These are phyloP conservation scores for Alternaria consortialis DNA, from an alignment of 2,329 filamentous ascomycete genomes.

Conservation along the genomic window DNA sequence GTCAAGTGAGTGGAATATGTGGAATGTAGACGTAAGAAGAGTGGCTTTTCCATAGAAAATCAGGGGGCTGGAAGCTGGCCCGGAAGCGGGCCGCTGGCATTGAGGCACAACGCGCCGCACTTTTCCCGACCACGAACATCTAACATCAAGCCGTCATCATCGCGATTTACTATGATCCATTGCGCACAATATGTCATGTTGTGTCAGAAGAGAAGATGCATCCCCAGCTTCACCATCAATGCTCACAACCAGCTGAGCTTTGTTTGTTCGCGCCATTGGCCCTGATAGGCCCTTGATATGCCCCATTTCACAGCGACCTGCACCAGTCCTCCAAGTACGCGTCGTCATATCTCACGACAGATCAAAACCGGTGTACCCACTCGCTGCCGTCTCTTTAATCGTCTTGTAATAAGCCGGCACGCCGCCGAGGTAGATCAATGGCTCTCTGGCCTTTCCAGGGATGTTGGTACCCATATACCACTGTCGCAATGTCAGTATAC, in stretches of 20 bases:
- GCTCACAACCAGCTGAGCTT: neutral
- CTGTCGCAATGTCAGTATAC: conserved; percentile 9
- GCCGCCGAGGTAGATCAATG: conserved; percentile 58
- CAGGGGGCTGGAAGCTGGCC: neutral
- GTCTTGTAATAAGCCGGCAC: conserved; percentile 35
- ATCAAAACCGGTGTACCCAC: conserved; percentile 30
- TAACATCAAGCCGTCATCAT: neutral
- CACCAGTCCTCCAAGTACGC: neutral
- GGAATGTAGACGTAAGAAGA: too few species aligned
- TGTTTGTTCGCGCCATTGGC: neutral
- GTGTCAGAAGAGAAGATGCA: neutral
- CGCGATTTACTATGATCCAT: neutral
- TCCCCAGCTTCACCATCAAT: neutral
- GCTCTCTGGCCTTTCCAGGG: conserved; percentile 64
- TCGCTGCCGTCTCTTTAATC: conserved; percentile 23
- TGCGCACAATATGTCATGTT: neutral
- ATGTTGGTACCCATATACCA: conserved; percentile 67
- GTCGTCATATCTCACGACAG: neutral
- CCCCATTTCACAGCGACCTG: neutral
- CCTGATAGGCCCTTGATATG: neutral
- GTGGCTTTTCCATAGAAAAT: too few species aligned
- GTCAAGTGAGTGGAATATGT: too few species aligned
- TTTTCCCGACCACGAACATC: neutral
- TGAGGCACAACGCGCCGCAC: neutral
- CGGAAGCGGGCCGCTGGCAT: neutral